Conservation (phyloP, 177 flowering plant genomes). For the Vitis hybrid region DNA sequence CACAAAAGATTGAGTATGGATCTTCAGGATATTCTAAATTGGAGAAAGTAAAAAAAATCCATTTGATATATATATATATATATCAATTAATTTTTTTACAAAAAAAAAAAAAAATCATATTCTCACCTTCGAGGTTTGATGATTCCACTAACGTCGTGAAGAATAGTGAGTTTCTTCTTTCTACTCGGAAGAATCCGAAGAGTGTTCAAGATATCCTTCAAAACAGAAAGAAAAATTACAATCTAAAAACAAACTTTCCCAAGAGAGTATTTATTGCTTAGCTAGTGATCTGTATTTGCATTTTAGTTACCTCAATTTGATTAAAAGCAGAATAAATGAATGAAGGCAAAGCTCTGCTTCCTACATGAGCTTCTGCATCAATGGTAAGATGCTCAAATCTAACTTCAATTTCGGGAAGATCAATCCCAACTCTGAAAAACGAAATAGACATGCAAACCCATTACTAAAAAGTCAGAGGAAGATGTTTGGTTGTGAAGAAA, state of each 20-base stretch:
- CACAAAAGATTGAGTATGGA: neutral
- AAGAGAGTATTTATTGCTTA: neutral
- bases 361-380: conserved; percentile 40
- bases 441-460: neutral
- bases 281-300: neutral
- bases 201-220: conserved; percentile 26
- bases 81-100: no score
- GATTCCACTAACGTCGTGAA: conserved; percentile 47
- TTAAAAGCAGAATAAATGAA: conserved; percentile 27
- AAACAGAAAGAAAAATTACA: neutral
- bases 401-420: conserved; percentile 43
- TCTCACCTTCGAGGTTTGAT: conserved; percentile 54
- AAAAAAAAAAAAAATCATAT: no score
- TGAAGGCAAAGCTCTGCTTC: conserved; percentile 49
- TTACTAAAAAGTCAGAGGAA: neutral
- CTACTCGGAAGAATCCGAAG: conserved; percentile 35
- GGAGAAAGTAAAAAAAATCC: neutral
- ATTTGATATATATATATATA: neutral
- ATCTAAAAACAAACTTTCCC: neutral
- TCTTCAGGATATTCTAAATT: neutral
- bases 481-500: neutral
- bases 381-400: conserved; percentile 42
- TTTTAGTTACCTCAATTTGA: conserved; percentile 28
- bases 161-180: conserved; percentile 36
- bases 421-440: conserved; percentile 31